These are phyloP conservation scores for Filobasidium uniguttulatum DNA, from an alignment of 1,284 basidiomycete genomes.

Conservation along the genomic window DNA sequence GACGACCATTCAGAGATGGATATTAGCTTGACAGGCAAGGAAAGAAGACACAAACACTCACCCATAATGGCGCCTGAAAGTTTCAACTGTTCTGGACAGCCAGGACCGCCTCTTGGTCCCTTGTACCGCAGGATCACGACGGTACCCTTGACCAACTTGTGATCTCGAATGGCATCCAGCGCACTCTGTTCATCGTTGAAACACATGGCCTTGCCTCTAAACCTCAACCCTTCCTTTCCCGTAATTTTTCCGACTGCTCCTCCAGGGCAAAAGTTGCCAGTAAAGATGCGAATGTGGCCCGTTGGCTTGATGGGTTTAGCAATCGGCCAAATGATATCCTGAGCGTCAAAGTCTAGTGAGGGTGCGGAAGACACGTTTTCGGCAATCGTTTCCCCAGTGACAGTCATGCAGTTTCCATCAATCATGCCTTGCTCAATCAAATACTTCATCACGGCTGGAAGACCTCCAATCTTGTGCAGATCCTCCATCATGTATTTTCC, in stretches of 20 bases:
- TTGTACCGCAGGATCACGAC: constrained; percentile 16
- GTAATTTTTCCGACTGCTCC: constrained; percentile 91
- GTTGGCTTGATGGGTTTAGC: constrained; percentile 74
- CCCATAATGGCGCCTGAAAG: constrained; percentile 83
- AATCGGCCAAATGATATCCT: constrained; percentile 73
- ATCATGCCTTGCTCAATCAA: constrained; percentile 42
- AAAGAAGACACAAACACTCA: background rate
- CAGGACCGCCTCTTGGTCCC: constrained; percentile 7
- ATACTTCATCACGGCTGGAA: constrained; percentile 40
- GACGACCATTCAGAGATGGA: too few relatives aligned
- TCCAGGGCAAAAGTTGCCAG: constrained; percentile 65
- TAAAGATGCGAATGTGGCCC: constrained; percentile 54
- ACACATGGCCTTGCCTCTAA: constrained; percentile 66
- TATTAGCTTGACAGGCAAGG: background rate
- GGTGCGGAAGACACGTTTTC: constrained; percentile 74
- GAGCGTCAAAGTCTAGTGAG: constrained; percentile 49
- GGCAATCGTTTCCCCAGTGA: constrained; percentile 71
- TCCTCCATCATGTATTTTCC: constrained; percentile 58
- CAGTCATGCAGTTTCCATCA: constrained; percentile 50
- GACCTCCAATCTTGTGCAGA: constrained; percentile 74
- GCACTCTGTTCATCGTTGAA: constrained; percentile 76
- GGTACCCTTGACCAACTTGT: constrained; percentile 52
- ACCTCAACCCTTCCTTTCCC: constrained; percentile 75
- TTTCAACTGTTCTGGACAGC: constrained; percentile 42
- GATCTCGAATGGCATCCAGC: constrained; percentile 43